Evolutionary conservation across 1,284 basidiomycete species (phyloP), one percentile per base, ranked within the genome.

Genomic region (Rhodotorula sp.): DNA sequence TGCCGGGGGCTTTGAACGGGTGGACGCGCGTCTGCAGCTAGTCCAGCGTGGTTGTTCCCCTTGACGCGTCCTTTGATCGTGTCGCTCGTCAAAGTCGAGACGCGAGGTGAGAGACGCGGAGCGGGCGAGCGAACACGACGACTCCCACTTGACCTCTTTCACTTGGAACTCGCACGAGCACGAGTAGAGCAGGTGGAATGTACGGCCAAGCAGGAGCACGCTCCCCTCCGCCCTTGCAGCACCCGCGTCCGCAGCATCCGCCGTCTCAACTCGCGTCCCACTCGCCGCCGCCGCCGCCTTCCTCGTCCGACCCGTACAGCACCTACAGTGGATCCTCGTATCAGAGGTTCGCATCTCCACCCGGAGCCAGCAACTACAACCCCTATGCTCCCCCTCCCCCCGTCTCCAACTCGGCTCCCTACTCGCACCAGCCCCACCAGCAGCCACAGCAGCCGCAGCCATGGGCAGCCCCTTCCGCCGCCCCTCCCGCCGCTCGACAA

Each of bases 261-360:
- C 67, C 67, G 0, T 64, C 63, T 1, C 71, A 69, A 43, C 68
- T 73, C 58, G 73, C 75, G 1, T 69, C 70, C 0, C 65, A 68
- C 7, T 73, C 71, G 3, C 75, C 74, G 20, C 73, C 70, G 31
- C 75, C 70, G 14, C 26, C 52, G 1, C n/a, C 21, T 26, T 8
- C 52, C 34, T 56, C 62, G 52, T 67, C 56, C 59, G 14, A 23
- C 46, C 14, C 62, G 43, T 62, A 34, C 54, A 34, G 31, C 58
- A 21, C 6, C 20, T 21, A 21, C 10, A 23, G n/a, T 14, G 51
- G 39, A 3, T 34, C 54, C 31, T 58, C 58, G 16, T 78, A 78
- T 67, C 73, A 78, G 64, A 69, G 77, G n/a, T 78, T 78, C 72
- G 70, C 77, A 0, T 73, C 71, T 14, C 74, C 76, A 5, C 75